A percentile compares a stretch with the other conserved stretches of the same genome.
phyloP scores from a whole-genome alignment of 2,329 filamentous ascomycete species.

The Blastomyces gilchristii region DNA sequence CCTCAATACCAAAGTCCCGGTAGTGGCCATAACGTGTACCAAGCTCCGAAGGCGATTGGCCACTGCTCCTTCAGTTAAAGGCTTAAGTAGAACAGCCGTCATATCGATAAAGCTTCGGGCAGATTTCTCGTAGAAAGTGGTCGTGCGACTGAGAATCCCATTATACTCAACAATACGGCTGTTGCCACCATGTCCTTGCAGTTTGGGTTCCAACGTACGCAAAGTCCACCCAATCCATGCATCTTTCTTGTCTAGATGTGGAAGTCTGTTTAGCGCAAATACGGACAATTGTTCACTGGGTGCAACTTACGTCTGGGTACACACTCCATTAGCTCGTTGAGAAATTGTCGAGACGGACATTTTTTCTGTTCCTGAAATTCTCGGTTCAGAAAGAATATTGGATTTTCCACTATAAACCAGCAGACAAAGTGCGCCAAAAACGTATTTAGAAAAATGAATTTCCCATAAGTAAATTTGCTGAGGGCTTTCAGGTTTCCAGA shows the following conservation, averaged over 20 bases:
- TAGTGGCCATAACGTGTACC: not conserved
- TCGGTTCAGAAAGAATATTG: not conserved
- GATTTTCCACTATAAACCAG: not conserved
- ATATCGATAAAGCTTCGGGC: not conserved
- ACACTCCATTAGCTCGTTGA: not conserved
- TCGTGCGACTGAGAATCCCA: not conserved
- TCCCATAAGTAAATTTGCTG: not conserved
- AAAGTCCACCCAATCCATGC: not conserved
- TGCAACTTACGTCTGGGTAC: not conserved
- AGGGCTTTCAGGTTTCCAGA: not conserved
- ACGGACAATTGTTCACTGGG: too few species aligned
- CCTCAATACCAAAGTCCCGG: not conserved
- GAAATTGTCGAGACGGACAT: not conserved
- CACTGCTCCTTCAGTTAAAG: not conserved
- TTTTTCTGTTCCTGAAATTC: not conserved
- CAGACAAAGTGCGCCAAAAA: not conserved
- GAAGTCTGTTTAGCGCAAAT: not conserved
- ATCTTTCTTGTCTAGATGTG: not conserved
- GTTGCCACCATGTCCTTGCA: not conserved
- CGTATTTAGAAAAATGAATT: not conserved
- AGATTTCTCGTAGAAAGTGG: not conserved
- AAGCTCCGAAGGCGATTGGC: not conserved
- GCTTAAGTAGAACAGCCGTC: not conserved
- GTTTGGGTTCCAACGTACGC: not conserved
- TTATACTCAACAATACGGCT: not conserved